Base-by-base conservation (phyloP, 345 rosid genomes). In the Toxicodendron radicans region DNA sequence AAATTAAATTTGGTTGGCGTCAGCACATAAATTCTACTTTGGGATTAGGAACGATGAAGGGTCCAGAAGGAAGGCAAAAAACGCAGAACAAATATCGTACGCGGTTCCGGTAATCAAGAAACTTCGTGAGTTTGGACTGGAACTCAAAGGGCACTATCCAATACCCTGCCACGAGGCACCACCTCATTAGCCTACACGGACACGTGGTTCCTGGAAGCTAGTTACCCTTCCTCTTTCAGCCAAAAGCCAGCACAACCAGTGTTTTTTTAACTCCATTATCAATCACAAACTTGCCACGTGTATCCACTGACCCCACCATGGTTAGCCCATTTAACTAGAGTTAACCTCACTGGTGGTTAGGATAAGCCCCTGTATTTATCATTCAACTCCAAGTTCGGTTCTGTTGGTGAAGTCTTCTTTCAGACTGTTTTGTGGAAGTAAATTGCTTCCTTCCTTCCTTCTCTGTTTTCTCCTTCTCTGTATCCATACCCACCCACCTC, bases 221-320 rank as follows among this genome's bases (percentile, higher is more conserved):
- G 2, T 46, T 12, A 38, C 53, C 49, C 23, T 51, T 33, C 3
- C 10, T 58, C 10, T 60, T 45, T 48, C 56, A 3, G 10, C 16
- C 61, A 70, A 66, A 71, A 14, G 64, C 59, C 78, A 64, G 41
- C 69, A 10, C 68, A 24, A 7, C 2, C 21, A 51, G 64, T 41
- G 16, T 64, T 14, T 2, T 9, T 17, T 1, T 33, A 7, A 3
- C 30, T 24, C 14, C 16, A 67, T 67, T 23, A 66, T 18, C 7
- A 66, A 12, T 65, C 3, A 17, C 35, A 73, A 68, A 45, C 78
- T 74, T 79, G 64, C 75, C 87, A 83, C 88, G 81, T 76, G 84
- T 80, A 59, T 10, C 23, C 14, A 13, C 30, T 70, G 51, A 23
- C 20, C 33, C 75, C 58, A 49, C 64, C 72, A 14, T 21, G 68